Evolutionary conservation across 2,329 filamentous ascomycete species (phyloP), one percentile per base, ranked within the genome.

Genomic region (Calonectria hawksworthii): DNA sequence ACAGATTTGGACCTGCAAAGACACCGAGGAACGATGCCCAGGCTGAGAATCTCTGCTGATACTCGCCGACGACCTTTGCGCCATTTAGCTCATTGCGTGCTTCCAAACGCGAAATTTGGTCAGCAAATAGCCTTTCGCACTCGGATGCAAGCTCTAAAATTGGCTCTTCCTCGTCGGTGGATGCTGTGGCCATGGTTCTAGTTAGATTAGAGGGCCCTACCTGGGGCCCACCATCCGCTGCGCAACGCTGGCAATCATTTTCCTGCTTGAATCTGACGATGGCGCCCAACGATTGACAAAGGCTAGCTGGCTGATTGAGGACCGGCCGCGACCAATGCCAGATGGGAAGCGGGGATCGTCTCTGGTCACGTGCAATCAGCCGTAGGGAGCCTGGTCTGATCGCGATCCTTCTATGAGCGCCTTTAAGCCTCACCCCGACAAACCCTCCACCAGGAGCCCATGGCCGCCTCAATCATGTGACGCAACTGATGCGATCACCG

Each of bases 21-120:
- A 68, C 66, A 16, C 66, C 66, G 2, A 68, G 21, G 7, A 59
- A 68, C 4, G 66, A 36, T 51, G 66, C 66, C 66, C 66, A 68
- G n/a, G 28, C 34, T 5, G 66, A 28, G 51, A 68, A 68, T 26
- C 66, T 34, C 23, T 68, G 66, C 16, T 47, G 32, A 16, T 51
- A 51, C 30, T 67, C 64, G 44, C 28, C 41, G 16, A 52, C 30
- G n/a, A 67, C 4, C n/a, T 34, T 36, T 67, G 64, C 64, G 64
- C 44, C 64, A 67, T 67, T 67, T 67, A 34, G 41, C 3, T 67
- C 64, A 36, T 34, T 26, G 5, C 56, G 26, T 30, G 41, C 51
- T 23, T 56, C 51, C 6, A 68, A 9, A 18, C 52, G 34, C 51
- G 50, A 44, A 21, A 68, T 34, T 34, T 56, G 66, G 16, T 68